phyloP scores from a whole-genome alignment of 371 early-diverging fungal genomes.

The Mucor sp. region DNA sequence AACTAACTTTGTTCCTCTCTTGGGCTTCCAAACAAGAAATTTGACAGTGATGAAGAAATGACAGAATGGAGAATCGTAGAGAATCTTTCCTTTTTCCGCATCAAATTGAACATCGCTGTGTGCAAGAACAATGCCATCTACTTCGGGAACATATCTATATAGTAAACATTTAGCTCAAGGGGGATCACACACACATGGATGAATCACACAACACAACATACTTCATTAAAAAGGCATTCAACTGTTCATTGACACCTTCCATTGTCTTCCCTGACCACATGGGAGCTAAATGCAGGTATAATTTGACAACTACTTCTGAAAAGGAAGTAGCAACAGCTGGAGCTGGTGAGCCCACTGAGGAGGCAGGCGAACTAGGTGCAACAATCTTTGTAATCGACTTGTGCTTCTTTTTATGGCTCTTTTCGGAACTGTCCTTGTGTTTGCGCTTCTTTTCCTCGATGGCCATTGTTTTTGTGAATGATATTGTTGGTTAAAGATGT shows the following conservation, averaged over 20 bases:
- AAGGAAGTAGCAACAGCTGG: constrained; percentile 42
- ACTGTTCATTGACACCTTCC: constrained; percentile 78
- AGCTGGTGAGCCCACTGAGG: constrained; percentile 10
- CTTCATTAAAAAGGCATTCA: constrained; percentile 88
- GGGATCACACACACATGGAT: too few species aligned
- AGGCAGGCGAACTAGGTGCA: constrained; percentile 11
- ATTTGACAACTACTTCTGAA: constrained; percentile 57
- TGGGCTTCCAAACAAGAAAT: constrained; percentile 84
- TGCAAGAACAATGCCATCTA: constrained; percentile 87
- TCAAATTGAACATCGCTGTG: constrained; percentile 71
- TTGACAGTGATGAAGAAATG: constrained; percentile 76
- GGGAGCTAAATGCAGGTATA: constrained; percentile 79
- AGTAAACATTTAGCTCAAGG: neutral
- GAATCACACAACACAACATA: constrained; percentile 33
- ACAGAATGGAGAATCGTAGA: constrained; percentile 84
- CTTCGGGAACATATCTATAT: constrained; percentile 78
- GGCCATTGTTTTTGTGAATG: constrained; percentile 15
- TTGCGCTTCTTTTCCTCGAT: constrained; percentile 47
- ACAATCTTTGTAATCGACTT: constrained; percentile 26
- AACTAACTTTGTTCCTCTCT: constrained; percentile 69
- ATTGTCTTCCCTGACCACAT: constrained; percentile 66
- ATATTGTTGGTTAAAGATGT: neutral
- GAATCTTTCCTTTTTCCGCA: constrained; percentile 65
- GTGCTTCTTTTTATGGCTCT: constrained; percentile 38
- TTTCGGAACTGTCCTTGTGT: constrained; percentile 38